A percentile compares a stretch with the other conserved stretches of the same genome.
phyloP scores from a whole-genome alignment of 1,139 yeast species.

The Sugiyamaella sp. region DNA sequence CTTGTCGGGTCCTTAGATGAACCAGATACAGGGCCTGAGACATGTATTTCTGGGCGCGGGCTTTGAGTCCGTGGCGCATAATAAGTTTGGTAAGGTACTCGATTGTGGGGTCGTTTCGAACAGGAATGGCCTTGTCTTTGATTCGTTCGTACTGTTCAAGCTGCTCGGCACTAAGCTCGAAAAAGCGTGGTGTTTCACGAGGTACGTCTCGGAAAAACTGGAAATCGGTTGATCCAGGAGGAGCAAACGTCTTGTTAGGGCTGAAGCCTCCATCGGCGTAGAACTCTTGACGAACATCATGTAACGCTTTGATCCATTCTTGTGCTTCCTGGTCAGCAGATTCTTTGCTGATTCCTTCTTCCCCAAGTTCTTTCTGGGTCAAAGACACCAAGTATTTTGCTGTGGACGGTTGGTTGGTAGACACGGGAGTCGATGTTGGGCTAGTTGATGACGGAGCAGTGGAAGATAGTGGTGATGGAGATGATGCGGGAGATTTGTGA shows the following conservation, averaged over 20 bases:
- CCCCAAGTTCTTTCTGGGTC: slow-evolving; percentile 24
- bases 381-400: slow-evolving; percentile 33
- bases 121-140: slow-evolving; percentile 60
- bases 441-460: slow-evolving; percentile 1
- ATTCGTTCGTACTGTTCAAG: slow-evolving; percentile 55
- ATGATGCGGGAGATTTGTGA: background rate
- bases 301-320: slow-evolving; percentile 64
- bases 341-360: slow-evolving; percentile 23
- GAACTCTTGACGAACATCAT: slow-evolving; percentile 54
- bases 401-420: slow-evolving; percentile 11
- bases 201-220: slow-evolving; percentile 31
- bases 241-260: slow-evolving; percentile 40
- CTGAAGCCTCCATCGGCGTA: slow-evolving; percentile 42
- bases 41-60: slow-evolving; percentile 73
- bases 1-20: slow-evolving; percentile 66
- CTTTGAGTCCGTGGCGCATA: slow-evolving; percentile 92
- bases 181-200: slow-evolving; percentile 22
- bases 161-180: slow-evolving; percentile 62
- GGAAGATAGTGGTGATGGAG: background rate
- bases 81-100: slow-evolving; percentile 81
- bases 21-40: slow-evolving; percentile 81
- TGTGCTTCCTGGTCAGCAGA: slow-evolving; percentile 60
- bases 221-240: slow-evolving; percentile 35
- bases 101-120: slow-evolving; percentile 66
- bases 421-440: background rate